phyloP scores from a whole-genome alignment of 345 rosid genomes.

The Syzygium aqueum region DNA sequence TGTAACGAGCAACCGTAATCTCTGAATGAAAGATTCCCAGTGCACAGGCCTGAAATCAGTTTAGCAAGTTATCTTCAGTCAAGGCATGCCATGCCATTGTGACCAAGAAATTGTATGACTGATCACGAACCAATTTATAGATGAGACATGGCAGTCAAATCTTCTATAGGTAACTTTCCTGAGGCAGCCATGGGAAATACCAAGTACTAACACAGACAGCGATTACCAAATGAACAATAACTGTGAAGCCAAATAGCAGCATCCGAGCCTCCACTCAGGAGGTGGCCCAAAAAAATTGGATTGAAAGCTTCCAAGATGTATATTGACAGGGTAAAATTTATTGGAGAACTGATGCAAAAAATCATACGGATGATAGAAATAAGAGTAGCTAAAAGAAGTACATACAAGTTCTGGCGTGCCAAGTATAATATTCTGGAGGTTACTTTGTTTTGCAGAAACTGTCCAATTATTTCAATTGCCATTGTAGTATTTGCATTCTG shows the following conservation, averaged over 20 bases:
- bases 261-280: neutral
- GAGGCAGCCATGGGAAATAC: neutral
- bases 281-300: neutral
- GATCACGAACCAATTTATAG: neutral
- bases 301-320: neutral
- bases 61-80: conserved; percentile 5
- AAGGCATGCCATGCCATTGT: neutral
- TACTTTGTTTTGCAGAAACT: conserved; percentile 53
- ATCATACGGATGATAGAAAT: neutral
- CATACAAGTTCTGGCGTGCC: conserved; percentile 69
- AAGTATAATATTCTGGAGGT: conserved; percentile 67
- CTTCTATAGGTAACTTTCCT: neutral
- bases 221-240: neutral
- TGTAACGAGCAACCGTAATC: conserved; percentile 43
- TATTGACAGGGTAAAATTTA: neutral
- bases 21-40: conserved; percentile 61
- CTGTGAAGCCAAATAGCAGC: neutral
- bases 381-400: neutral
- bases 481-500: conserved; percentile 48
- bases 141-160: neutral
- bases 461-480: conserved; percentile 72
- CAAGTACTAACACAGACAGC: neutral
- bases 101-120: neutral
- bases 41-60: conserved; percentile 38
- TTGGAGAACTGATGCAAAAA: neutral